phyloP scores from a whole-genome alignment of 768 basidiomycete genomes.

The Coprinopsis cinerea region DNA sequence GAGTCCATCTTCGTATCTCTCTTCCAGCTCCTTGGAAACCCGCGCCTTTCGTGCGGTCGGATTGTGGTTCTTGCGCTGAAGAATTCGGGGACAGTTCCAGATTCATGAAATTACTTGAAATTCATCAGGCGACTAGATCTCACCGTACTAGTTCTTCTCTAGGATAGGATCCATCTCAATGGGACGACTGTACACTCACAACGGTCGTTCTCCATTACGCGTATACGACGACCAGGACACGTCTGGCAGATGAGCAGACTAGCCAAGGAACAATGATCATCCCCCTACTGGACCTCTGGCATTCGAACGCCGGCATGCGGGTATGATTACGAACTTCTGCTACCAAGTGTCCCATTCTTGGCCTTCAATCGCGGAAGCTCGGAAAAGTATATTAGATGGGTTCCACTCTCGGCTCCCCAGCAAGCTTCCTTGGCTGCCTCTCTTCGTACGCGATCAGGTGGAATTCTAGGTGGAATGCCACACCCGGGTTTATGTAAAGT shows the following conservation, averaged over 20 bases:
- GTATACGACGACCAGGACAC: too few species aligned
- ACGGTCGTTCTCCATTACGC: too few species aligned
- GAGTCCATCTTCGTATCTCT: not conserved
- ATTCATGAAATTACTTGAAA: not conserved
- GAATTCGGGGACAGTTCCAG: not conserved
- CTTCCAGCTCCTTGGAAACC: not conserved
- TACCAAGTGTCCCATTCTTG: not conserved
- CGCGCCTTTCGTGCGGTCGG: not conserved
- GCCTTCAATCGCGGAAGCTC: not conserved
- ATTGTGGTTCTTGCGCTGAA: not conserved
- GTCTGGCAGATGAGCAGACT: too few species aligned
- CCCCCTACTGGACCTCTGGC: too few species aligned
- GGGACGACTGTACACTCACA: too few species aligned
- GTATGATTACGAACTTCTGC: not conserved
- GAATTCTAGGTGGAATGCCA: slow-evolving; percentile 1
- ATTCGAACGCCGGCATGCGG: not conserved
- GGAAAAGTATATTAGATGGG: not conserved
- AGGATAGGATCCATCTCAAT: too few species aligned
- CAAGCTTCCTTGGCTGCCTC: not conserved
- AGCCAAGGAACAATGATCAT: too few species aligned
- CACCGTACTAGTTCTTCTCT: too few species aligned
- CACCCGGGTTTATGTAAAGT: not conserved
- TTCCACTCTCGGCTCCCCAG: not conserved
- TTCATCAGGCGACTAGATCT: too few species aligned
- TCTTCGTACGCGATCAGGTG: not conserved